Conservation (phyloP, 345 rosid genomes). For the Iberis pinnata region DNA sequence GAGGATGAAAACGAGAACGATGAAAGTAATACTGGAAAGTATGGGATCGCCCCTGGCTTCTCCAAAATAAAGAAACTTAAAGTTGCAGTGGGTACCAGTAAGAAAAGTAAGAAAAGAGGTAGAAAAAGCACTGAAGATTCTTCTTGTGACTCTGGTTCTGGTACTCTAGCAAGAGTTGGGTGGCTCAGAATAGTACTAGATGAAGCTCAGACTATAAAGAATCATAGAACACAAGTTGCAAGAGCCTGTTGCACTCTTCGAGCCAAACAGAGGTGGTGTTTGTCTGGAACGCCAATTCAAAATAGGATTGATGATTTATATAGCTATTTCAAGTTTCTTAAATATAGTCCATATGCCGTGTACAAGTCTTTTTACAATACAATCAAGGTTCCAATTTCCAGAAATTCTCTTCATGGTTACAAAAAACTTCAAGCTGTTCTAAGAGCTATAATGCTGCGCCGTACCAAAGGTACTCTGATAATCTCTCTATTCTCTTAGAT, state of each 20-base stretch:
- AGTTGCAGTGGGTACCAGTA: conserved; percentile 30
- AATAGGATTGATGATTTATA: conserved; percentile 83
- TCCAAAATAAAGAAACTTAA: conserved; percentile 52
- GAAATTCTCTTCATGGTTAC: conserved; percentile 66
- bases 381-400: conserved; percentile 66
- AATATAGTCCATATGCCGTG: conserved; percentile 69
- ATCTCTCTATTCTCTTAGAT: conserved; percentile 13
- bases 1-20: conserved; percentile 64
- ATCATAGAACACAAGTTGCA: conserved; percentile 94
- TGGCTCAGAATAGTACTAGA: conserved; percentile 90
- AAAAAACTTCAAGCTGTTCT: conserved; percentile 90
- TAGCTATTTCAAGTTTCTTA: conserved; percentile 94
- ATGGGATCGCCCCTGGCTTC: conserved; percentile 56
- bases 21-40: conserved; percentile 47
- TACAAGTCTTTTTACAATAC: conserved; percentile 57
- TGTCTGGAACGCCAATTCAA: conserved; percentile 98
- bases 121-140: conserved; percentile 46
- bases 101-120: conserved; percentile 66
- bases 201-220: conserved; percentile 98
- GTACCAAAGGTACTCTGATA: conserved; percentile 69
- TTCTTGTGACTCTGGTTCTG: conserved; percentile 49
- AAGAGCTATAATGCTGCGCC: conserved; percentile 89
- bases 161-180: conserved; percentile 69
- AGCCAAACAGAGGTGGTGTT: conserved; percentile 95
- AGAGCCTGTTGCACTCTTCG: conserved; percentile 91